Percentiles rank a stretch among this genome's conserved stretches.
Conservation (phyloP, 306 rosid species). For the Ormosia semicastrata region DNA sequence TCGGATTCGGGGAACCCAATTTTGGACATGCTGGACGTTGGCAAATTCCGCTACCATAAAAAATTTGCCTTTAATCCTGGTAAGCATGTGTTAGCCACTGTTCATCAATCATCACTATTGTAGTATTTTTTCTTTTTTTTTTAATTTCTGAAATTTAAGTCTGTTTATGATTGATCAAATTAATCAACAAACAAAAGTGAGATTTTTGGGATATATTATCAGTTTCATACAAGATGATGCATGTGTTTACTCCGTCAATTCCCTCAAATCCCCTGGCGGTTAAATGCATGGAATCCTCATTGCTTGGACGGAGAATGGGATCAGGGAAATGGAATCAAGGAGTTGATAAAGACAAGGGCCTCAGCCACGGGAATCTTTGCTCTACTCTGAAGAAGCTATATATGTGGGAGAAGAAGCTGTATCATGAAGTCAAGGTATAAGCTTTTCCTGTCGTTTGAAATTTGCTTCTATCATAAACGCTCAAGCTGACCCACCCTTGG, state of each 20-base stretch:
- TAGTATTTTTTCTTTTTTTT: not conserved
- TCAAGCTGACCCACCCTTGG: too few relatives aligned
- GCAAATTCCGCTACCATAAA: constrained; percentile 46
- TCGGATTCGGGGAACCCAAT: constrained; percentile 63
- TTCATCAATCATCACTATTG: too few relatives aligned
- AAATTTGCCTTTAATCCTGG: constrained; percentile 52
- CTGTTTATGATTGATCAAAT: not conserved
- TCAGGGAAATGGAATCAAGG: not conserved
- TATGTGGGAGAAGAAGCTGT: constrained; percentile 86
- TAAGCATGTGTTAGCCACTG: not conserved
- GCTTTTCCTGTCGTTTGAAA: not conserved
- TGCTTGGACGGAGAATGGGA: constrained; percentile 22
- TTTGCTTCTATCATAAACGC: too few relatives aligned
- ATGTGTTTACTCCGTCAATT: constrained; percentile 28
- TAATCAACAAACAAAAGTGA: not conserved
- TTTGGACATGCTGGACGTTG: constrained; percentile 52
- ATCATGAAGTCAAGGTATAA: constrained; percentile 77
- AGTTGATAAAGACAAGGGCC: constrained; percentile 31
- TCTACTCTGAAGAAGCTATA: constrained; percentile 59
- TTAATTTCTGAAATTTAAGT: not conserved
- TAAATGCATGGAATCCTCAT: constrained; percentile 28
- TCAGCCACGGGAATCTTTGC: constrained; percentile 39
- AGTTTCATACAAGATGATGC: constrained; percentile 58
- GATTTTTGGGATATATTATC: not conserved
- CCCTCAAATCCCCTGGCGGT: not conserved